Evolutionary conservation across 768 basidiomycete species (phyloP), one percentile per base, ranked within the genome.

Genomic region (Ramaria rubella): DNA sequence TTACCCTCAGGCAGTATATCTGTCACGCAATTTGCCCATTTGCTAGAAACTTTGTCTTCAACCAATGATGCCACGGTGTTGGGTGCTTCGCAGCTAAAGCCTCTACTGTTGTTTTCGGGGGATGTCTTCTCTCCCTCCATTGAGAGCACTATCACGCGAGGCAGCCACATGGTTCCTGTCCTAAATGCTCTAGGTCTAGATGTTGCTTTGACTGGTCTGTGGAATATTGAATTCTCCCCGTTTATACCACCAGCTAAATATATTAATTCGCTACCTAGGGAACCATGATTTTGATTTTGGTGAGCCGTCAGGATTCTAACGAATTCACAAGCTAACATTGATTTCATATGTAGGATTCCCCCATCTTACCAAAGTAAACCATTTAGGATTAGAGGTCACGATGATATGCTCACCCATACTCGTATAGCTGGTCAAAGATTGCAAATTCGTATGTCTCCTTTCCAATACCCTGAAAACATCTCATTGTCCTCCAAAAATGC

Each of bases 251-350:
- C 6, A 33, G 15, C 19, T 12, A 31, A 38, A 55, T 29, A 36
- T 50, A 53, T 49, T 54, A 27, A 33, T 53, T 11, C 51, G 29
- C 38, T 1, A 33, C 53, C 14, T 58, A 90, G 90, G 92, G 4
- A 94, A 96, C 66, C 93, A 96, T 61, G 93, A 94, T 62, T 94
- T 94, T 68, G 93, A 94, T 69, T 90, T 88, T 61, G 88, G 87
- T 86, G 57, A 48, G 72, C 58, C 21, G 21, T 42, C 12, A 26
- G 19, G 12, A 17, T n/a, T 31, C 17, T 29, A 46, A 12, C 4
- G 15, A 27, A 38, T 4, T 48, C 52, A n/a, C n/a, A n/a, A n/a
- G n/a, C n/a, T n/a, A n/a, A 36, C 24, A 14, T 24, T 36, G 19
- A 27, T 17, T 23, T 12, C 34, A n/a, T n/a, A n/a, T n/a, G n/a